Percentiles rank a stretch among this genome's conserved stretches.
These are phyloP conservation scores for Anisodus acutangulus DNA, from an alignment of 257 asterid genomes.

Conservation along the genomic window DNA sequence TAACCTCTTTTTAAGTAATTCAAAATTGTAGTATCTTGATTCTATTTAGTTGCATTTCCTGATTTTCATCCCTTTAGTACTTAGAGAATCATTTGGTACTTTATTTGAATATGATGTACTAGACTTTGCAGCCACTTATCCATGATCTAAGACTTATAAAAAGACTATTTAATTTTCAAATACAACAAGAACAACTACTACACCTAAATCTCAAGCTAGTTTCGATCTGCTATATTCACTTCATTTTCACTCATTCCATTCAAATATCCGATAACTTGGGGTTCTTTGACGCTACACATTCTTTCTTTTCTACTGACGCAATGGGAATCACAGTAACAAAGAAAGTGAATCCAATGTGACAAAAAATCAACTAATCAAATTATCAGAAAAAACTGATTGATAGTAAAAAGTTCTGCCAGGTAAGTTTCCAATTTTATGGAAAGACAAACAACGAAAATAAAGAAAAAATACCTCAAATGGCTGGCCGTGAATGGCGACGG, in stretches of 20 bases:
- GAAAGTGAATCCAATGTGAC: not conserved
- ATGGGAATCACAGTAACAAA: not conserved
- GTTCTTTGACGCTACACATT: not conserved
- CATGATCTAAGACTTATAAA: not conserved
- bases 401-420: too few species aligned
- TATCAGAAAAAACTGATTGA: not conserved
- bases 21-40: not conserved
- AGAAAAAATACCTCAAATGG: too few species aligned
- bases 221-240: not conserved
- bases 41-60: not conserved
- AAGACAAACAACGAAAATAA: too few species aligned
- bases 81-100: not conserved
- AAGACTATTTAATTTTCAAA: not conserved
- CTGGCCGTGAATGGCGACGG: too few species aligned
- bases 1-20: not conserved
- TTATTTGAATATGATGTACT: not conserved
- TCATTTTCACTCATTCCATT: too few species aligned
- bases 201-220: not conserved
- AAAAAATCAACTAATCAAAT: not conserved
- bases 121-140: not conserved
- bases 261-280: not conserved
- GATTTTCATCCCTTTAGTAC: not conserved
- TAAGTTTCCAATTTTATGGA: too few species aligned
- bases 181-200: conserved; percentile 39
- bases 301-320: not conserved